Base-by-base conservation (phyloP, 2,329 filamentous ascomycete genomes). In the Venturia aucupariae region DNA sequence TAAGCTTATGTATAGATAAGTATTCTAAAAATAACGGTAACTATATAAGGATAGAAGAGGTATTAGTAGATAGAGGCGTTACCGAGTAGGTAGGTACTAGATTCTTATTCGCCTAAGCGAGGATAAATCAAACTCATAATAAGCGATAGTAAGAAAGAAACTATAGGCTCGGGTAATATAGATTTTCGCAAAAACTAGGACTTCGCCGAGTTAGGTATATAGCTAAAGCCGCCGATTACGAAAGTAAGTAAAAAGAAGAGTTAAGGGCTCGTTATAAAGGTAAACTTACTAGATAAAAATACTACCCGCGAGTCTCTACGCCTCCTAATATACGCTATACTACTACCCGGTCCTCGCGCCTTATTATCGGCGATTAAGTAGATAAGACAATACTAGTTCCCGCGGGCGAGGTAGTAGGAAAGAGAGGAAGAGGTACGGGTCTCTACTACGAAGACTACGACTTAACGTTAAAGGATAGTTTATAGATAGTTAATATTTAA, bases 401-500 rank as follows among this genome's bases (percentile, higher is more conserved):
- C 0, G 90, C 89, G 0, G 91, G 91, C 6, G 86, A 90, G 0
- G 89, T 88, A 19, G 85, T 91, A 35, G 94, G 94, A 35, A 96
- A 95, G 77, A 79, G 90, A 42, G 94, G 93, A 0, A 84, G 86
- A 46, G 86, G 92, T 60, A 92, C 93, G 0, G 93, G 93, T 0
- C 96, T 97, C 80, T 97, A 97, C 79, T 99, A 94, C 77, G 84
- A 88, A 72, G 86, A 88, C 64, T 99, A 94, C 75, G 94, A 97
- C 78, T 80, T 97, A 70, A 97, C 93, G 1, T 97, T 94, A 80
- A 97, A 97, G 81, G 94, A 97, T 80, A 97, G 96, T 74, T 80
- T 92, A 73, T 91, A 97, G 75, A 92, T 89, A 76, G 86, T 99
- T 66, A 94, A 99, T 78, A 99, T 81, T 79, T 93, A 75, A 97